These are phyloP conservation scores for Carex sylvatica DNA, from an alignment of 202 grass and related monocot genomes.

Conservation along the genomic window DNA sequence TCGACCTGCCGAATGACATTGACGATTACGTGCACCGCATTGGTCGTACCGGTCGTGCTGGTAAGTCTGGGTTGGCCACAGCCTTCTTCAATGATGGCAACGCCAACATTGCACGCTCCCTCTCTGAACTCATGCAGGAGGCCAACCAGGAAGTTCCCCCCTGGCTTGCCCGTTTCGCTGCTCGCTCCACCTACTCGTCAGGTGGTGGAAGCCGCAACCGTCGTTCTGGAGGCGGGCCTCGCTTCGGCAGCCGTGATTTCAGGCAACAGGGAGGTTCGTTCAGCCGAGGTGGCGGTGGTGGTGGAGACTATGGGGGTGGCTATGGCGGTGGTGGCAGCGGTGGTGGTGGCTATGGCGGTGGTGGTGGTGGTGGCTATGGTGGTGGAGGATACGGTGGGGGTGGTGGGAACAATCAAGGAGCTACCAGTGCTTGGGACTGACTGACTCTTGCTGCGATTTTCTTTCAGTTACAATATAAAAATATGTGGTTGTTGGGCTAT, in stretches of 20 bases:
- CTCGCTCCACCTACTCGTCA: slow-evolving; percentile 48
- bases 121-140: slow-evolving; percentile 91
- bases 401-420: slow-evolving; percentile 36
- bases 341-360: slow-evolving; percentile 21
- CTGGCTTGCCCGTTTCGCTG: slow-evolving; percentile 68
- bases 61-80: slow-evolving; percentile 83
- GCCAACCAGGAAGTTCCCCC: slow-evolving; percentile 89
- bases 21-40: slow-evolving; percentile 98
- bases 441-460: neutral
- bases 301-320: slow-evolving; percentile 16
- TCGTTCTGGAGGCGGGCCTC: slow-evolving; percentile 48
- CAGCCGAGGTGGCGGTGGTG: slow-evolving; percentile 27
- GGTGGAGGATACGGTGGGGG: slow-evolving; percentile 30
- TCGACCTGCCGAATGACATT: slow-evolving; percentile 97
- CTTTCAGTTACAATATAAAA: slow-evolving; percentile 15
- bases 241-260: slow-evolving; percentile 89
- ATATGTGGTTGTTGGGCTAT: neutral
- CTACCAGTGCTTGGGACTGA: slow-evolving; percentile 86
- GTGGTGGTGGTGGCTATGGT: slow-evolving; percentile 10
- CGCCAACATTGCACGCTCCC: slow-evolving; percentile 51
- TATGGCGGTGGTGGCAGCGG: slow-evolving; percentile 36
- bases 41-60: slow-evolving; percentile 84
- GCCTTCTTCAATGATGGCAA: slow-evolving; percentile 94
- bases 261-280: slow-evolving; percentile 51
- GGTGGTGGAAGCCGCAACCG: slow-evolving; percentile 75